Base-by-base conservation (phyloP, 179 eudicot species). In the Spinacia oleracea region DNA sequence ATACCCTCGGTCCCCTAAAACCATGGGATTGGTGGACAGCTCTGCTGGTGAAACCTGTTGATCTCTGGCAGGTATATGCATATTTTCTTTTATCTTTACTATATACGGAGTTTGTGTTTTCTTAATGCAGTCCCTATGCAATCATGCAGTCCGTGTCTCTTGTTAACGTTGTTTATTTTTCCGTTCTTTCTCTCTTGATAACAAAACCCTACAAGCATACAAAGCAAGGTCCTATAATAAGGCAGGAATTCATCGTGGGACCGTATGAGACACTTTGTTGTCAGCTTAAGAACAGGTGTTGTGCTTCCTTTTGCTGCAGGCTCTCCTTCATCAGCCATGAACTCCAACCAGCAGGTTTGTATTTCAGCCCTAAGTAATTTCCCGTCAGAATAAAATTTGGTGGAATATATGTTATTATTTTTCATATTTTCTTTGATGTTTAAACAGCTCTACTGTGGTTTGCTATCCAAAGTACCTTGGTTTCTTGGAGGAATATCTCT, bases 11-110 rank as follows among this genome's bases (percentile, higher is more conserved):
- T 40, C 99, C 99, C 56, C 91, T 96, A 62, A 96, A 96, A 80
- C 99, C 99, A 76, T 96, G 99, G 99, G 99, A 96, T 85, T 96
- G 99, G 99, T 96, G 98, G 98, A 93, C 98, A 67, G 89, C 97
- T 63, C 93, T 98, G 99, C 92, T 96, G 79, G 86, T 96, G 78
- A 96, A 93, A 70, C 99, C 99, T 74, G 99, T 96, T 76, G 99
- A 96, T 82, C 90, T 88, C 73, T 96, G 99, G 99, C 99, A 93
- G 99, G 99, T 96, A 88, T 35, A 27, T 78, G 29, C 77, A 29
- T 43, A 20, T 9, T 21, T 42, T 72, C 46, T 60, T 42, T 55
- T 65, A 34, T 40, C 34, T 58, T 14, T 21, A 18, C 18, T 21
- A n/a, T 23, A 5, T 72, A 43, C 55, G 50, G 25, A 58, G 78